These are phyloP conservation scores for Cladophialophora immunda DNA, from an alignment of 2,329 filamentous ascomycete genomes.

Conservation along the genomic window DNA sequence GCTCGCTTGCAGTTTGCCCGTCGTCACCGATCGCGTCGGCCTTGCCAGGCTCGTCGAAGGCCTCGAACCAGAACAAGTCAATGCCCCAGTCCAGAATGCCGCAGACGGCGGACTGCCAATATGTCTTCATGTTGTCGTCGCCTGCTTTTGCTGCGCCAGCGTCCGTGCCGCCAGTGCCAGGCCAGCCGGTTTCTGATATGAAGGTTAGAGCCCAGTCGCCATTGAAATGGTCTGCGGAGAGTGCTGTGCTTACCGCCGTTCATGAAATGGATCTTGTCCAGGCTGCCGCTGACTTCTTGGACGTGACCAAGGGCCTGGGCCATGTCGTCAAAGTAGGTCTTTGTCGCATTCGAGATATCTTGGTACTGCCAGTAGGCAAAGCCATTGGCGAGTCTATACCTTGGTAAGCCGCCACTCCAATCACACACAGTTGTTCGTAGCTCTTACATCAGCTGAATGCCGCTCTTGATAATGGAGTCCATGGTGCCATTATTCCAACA, in stretches of 20 bases:
- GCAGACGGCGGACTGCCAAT: slow-evolving; percentile 70
- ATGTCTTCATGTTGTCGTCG: slow-evolving; percentile 65
- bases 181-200: slow-evolving; percentile 38
- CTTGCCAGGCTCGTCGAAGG: slow-evolving; percentile 76
- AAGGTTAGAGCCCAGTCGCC: neutral
- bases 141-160: slow-evolving; percentile 70
- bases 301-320: slow-evolving; percentile 70
- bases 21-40: slow-evolving; percentile 69
- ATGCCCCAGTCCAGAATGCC: slow-evolving; percentile 70
- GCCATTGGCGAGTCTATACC: slow-evolving; percentile 66
- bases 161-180: slow-evolving; percentile 62
- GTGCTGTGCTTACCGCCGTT: slow-evolving; percentile 69
- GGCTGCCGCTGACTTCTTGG: slow-evolving; percentile 64
- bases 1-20: slow-evolving; percentile 69
- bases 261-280: slow-evolving; percentile 69
- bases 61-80: slow-evolving; percentile 78
- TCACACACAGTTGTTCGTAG: neutral
- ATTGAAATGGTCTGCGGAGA: neutral
- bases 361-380: slow-evolving; percentile 78
- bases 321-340: slow-evolving; percentile 73
- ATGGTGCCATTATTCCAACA: slow-evolving; percentile 74
- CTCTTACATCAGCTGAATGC: slow-evolving; percentile 66
- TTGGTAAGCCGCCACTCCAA: slow-evolving; percentile 17
- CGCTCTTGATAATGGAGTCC: slow-evolving; percentile 67
- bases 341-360: slow-evolving; percentile 64